Conservation (phyloP, 306 rosid species). For the Crataegus laevigata region DNA sequence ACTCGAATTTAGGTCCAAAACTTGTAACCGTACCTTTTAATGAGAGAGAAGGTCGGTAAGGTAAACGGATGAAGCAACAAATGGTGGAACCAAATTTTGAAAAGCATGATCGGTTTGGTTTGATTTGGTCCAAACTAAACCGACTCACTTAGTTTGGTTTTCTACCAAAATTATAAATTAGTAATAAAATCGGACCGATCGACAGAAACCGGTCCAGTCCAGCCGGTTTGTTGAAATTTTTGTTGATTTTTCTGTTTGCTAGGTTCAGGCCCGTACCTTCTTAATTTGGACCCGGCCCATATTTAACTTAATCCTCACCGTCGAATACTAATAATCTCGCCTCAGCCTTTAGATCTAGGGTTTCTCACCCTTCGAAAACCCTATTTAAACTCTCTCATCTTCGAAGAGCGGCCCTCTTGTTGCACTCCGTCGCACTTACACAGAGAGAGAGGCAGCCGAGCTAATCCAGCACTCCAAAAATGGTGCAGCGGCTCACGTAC, state of each 20-base stretch:
- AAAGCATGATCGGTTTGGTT: too few relatives aligned
- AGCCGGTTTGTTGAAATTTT: too few relatives aligned
- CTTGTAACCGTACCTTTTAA: too few relatives aligned
- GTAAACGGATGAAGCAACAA: too few relatives aligned
- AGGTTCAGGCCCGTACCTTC: background rate
- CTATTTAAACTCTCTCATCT: constrained; percentile 7
- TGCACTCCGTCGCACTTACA: background rate
- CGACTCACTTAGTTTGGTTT: too few relatives aligned
- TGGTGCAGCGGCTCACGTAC: constrained; percentile 85
- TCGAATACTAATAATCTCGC: background rate
- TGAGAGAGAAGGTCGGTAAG: too few relatives aligned
- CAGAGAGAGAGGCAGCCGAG: background rate
- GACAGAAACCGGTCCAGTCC: background rate
- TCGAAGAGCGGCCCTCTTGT: rapidly evolving
- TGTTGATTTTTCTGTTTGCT: background rate
- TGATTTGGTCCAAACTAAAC: too few relatives aligned
- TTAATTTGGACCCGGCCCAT: background rate
- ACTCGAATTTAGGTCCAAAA: too few relatives aligned
- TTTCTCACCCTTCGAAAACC: background rate
- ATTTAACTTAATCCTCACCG: constrained; percentile 5
- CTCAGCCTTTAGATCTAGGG: constrained; percentile 43
- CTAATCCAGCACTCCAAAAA: constrained; percentile 13
- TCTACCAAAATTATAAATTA: background rate
- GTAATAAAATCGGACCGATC: background rate
- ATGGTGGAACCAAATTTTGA: too few relatives aligned